Evolutionary conservation across 2,329 filamentous ascomycete species (phyloP), one percentile per base, ranked within the genome.

Genomic region (Neoascochyta sp.): DNA sequence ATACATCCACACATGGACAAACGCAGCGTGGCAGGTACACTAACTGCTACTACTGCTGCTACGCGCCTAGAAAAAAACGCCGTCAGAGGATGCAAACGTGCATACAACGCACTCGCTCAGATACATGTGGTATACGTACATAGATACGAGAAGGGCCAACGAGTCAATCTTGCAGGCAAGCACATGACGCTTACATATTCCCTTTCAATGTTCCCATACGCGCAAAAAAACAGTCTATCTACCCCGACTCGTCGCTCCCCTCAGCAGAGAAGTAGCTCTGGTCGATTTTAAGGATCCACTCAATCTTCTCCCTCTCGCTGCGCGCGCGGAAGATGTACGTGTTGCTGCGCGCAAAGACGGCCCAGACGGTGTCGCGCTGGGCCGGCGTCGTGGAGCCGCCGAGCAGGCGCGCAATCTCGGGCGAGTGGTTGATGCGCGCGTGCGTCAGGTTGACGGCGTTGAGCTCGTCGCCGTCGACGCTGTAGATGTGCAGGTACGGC

Each of bases 281-380:
- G 64, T 98, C 92, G 49, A 98, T 87, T 54, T 84, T 83, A 63
- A 93, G 76, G 49, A 98, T 95, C 92, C 92, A 98, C 61, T 96
- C 92, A 49, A 89, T 82, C 71, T 95, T 95, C 63, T 95, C 89
- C 27, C 81, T 76, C 67, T 95, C 90, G 51, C 80, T 90, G 36
- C 88, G 75, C 14, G 88, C 86, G 9, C 88, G 86, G 62, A 98
- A 96, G 22, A 98, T 72, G 76, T 89, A 98, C 17, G 89, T 95
- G 63, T 95, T 95, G 61, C 92, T 84, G 37, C 83, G 86, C 22
- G 86, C 90, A 57, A 96, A 98, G 28, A 98, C 78, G 9, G 92
- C 92, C 72, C 95, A 98, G 22, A 96, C 85, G 3, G 50, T 54
- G 45, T 84, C 83, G 16, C 52, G 54, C 4, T 79, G 74, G 50